Percentiles rank a stretch among this genome's conserved stretches.
phyloP scores from a whole-genome alignment of 257 asterid species.

The Parsonsia alboflavescens region DNA sequence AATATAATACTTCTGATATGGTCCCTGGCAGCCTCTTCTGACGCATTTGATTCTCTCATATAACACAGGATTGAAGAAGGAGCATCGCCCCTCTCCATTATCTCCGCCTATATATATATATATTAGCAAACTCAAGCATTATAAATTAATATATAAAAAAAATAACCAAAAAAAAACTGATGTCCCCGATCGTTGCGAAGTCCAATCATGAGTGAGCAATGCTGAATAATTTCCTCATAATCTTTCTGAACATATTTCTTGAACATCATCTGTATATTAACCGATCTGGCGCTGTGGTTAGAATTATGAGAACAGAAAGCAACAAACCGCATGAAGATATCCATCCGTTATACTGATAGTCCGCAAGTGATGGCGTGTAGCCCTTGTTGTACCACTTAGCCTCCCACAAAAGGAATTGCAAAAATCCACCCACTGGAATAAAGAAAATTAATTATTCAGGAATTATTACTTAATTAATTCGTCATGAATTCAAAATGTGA shows the following conservation, averaged over 20 bases:
- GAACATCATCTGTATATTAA: too few relatives aligned
- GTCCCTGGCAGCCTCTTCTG: slow-evolving; percentile 10
- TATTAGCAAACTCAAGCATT: too few relatives aligned
- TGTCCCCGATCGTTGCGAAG: too few relatives aligned
- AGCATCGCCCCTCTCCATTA: slow-evolving; percentile 59
- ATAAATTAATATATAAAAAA: too few relatives aligned
- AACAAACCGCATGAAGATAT: slow-evolving; percentile 49
- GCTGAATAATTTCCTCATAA: too few relatives aligned
- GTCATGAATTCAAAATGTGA: too few relatives aligned
- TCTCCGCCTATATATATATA: slow-evolving; percentile 45
- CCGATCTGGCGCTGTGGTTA: too few relatives aligned
- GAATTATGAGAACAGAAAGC: slow-evolving; percentile 36
- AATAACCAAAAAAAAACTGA: too few relatives aligned
- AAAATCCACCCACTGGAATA: slow-evolving; percentile 49
- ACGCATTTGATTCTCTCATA: slow-evolving; percentile 45
- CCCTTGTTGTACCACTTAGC: slow-evolving; percentile 50
- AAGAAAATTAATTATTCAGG: neutral
- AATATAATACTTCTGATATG: neutral
- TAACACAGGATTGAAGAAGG: slow-evolving; percentile 55
- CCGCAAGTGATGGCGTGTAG: slow-evolving; percentile 40
- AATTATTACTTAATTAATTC: too few relatives aligned
- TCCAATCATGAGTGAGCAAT: too few relatives aligned
- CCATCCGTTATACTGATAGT: slow-evolving; percentile 51
- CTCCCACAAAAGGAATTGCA: slow-evolving; percentile 52
- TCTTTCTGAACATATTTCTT: too few relatives aligned